Conservation (phyloP, 1,284 basidiomycete genomes). For the Ceratobasidium sp. region DNA sequence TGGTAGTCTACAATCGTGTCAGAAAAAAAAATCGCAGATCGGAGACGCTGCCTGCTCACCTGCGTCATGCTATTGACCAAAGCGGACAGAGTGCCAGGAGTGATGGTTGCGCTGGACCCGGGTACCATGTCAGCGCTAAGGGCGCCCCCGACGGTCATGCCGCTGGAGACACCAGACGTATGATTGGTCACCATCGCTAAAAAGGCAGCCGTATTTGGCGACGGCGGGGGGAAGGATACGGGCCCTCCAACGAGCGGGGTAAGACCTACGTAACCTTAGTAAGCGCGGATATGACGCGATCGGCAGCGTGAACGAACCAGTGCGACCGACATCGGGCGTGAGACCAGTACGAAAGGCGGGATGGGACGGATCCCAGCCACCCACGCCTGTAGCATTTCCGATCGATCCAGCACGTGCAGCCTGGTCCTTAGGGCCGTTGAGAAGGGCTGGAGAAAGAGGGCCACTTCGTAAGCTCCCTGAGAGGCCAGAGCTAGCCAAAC, state of each 20-base stretch:
- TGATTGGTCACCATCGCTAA: constrained; percentile 88
- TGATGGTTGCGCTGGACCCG: constrained; percentile 78
- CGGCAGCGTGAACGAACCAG: constrained; percentile 56
- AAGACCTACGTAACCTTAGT: constrained; percentile 59
- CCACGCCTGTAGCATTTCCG: constrained; percentile 45
- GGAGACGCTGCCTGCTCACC: constrained; percentile 45
- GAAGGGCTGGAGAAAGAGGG: constrained; percentile 94
- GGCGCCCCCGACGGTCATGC: constrained; percentile 61
- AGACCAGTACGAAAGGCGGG: constrained; percentile 64
- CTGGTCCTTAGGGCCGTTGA: constrained; percentile 79
- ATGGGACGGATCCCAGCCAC: constrained; percentile 47
- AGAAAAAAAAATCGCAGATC: constrained; percentile 12
- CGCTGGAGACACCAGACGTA: constrained; percentile 51
- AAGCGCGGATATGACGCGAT: constrained; percentile 12
- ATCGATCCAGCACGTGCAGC: constrained; percentile 53
- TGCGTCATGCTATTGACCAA: constrained; percentile 59
- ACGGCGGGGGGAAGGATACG: constrained; percentile 82
- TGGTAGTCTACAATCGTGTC: constrained; percentile 46
- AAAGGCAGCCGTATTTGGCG: constrained; percentile 92
- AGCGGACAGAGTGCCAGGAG: constrained; percentile 88
- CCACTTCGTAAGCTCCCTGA: constrained; percentile 86
- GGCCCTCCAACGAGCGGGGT: constrained; percentile 85
- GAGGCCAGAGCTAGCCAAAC: constrained; percentile 63
- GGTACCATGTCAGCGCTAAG: constrained; percentile 65
- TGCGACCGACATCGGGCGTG: constrained; percentile 70